Percentiles rank a stretch among this genome's conserved stretches.
phyloP scores from a whole-genome alignment of 495 filamentous ascomycete genomes.

The Penicillium verhagenii region DNA sequence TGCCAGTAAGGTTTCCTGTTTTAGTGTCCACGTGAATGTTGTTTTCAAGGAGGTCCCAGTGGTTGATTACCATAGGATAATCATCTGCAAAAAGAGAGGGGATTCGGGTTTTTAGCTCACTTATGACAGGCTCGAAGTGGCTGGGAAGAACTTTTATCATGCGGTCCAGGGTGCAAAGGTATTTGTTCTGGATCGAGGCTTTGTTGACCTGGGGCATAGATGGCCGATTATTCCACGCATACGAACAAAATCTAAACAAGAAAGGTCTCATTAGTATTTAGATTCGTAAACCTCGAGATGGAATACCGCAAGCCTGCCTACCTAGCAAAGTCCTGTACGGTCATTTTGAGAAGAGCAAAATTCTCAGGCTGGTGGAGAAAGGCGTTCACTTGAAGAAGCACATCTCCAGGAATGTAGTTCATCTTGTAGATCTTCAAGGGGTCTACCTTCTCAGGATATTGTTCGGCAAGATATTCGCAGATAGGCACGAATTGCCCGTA shows the following conservation, averaged over 20 bases:
- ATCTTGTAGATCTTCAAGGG: background rate
- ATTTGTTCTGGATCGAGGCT: background rate
- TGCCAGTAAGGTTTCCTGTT: background rate
- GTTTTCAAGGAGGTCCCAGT: background rate
- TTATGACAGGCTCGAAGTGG: background rate
- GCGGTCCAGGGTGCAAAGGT: background rate
- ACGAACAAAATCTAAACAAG: background rate
- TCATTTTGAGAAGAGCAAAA: background rate
- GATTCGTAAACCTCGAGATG: background rate
- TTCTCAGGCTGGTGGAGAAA: background rate
- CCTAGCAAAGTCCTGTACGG: background rate
- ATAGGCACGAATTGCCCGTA: background rate
- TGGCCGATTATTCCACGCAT: background rate
- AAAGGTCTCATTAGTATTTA: background rate
- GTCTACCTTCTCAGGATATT: background rate
- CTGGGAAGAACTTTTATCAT: background rate
- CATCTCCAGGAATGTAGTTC: background rate
- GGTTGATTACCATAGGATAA: background rate
- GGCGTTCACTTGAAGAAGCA: background rate
- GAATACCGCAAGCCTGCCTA: too few species aligned
- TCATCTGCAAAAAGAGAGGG: background rate
- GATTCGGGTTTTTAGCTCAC: background rate
- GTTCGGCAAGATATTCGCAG: background rate
- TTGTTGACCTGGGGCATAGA: background rate
- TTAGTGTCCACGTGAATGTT: background rate